Base-by-base conservation (phyloP, 768 basidiomycete genomes). In the Suillus subluteus region DNA sequence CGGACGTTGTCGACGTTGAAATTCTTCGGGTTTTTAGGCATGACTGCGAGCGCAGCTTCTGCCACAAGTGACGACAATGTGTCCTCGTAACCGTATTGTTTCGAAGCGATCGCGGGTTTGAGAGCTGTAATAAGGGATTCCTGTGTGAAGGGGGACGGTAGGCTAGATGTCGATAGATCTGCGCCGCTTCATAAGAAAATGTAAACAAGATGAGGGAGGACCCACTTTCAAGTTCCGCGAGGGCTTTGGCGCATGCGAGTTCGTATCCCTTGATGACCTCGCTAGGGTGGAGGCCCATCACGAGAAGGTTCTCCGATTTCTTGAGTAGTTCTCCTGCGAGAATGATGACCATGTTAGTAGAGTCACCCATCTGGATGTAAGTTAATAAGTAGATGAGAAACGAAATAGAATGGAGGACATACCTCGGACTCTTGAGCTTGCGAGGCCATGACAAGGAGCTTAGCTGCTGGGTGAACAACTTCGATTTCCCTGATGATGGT, bases 1-100 rank as follows among this genome's bases (percentile, higher is more conserved):
- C 98, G 89, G 0, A 99, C 94, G 72, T 96, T 96, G 79, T 99
- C 98, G 37, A 99, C 96, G 79, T 98, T 98, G 87, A 99, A 99
- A 78, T 94, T 90, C 75, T 91, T 91, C 9, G 88, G 87, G 75
- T 93, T 94, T 2, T 83, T 76, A 5, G 95, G 94, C 96, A 99
- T 98, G 71, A 98, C 91, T 3, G 90, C 86, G 32, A 99, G 80
- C 0, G 95, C 93, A 1, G 98, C 98, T 73, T 99, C 96, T 11
- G 97, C 92, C 6, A 98, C 96, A 11, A 99, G 86, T 2, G 82
- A 77, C 2, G 96, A 84, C 0, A 99, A 86, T 50, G 84, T 82
- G 64, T 95, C 92, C 79, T 99, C 97, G 55, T 88, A 90, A 4
- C 97, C 97, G 62, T 99, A 98, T 76, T 99, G 98, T 78, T 99